A percentile compares a stretch with the other conserved stretches of the same genome.
phyloP scores from a whole-genome alignment of 441 rosid species.

The Pelargonium exstipulatum region DNA sequence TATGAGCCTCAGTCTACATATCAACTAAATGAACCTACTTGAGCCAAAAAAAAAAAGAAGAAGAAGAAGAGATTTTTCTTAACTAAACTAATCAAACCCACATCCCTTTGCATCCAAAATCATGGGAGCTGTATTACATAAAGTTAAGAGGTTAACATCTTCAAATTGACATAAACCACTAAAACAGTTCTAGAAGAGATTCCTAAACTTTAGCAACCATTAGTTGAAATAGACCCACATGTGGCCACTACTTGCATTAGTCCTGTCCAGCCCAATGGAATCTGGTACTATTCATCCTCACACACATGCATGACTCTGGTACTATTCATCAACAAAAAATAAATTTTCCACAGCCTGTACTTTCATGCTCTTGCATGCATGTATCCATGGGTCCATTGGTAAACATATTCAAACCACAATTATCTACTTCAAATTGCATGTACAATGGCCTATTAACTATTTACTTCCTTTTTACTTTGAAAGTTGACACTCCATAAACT shows the following conservation, averaged over 20 bases:
- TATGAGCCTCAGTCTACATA: not conserved
- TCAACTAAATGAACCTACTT: not conserved
- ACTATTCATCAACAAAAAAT: no score
- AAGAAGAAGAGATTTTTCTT: no score
- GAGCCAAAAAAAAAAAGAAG: no score
- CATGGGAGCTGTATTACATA: slow-evolving; percentile 5
- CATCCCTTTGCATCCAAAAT: not conserved
- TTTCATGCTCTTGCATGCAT: no score
- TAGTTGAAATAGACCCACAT: not conserved
- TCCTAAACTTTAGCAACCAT: not conserved
- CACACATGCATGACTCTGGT: not conserved
- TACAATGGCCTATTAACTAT: no score
- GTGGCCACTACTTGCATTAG: not conserved
- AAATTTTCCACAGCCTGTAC: no score
- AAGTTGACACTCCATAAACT: no score
- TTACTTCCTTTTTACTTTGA: no score
- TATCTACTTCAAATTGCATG: no score
- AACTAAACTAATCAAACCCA: no score
- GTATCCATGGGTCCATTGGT: no score
- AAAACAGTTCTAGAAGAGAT: not conserved
- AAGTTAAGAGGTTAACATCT: not conserved
- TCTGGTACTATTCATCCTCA: not conserved
- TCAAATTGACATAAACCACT: not conserved
- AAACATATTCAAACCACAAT: no score
- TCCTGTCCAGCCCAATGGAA: not conserved